Conservation (phyloP, 345 rosid species). For the Salix suchowensis region DNA sequence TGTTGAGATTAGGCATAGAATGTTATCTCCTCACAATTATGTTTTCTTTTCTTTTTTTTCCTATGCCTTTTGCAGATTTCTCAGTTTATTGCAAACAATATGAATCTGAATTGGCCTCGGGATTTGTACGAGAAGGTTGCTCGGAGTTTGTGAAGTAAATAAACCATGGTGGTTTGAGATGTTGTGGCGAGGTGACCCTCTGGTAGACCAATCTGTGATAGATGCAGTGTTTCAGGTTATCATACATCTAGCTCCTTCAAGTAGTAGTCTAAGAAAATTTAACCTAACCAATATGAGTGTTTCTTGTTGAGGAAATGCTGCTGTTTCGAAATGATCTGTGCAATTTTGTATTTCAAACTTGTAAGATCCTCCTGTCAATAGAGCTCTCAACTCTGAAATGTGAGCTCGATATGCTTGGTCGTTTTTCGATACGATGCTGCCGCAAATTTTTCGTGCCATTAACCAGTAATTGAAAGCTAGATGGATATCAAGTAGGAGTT, state of each 20-base stretch:
- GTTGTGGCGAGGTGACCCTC: not conserved
- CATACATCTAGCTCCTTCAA: not conserved
- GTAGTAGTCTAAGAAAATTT: not conserved
- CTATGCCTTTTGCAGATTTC: conserved; percentile 53
- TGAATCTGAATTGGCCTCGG: conserved; percentile 81
- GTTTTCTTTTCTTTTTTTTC: not conserved
- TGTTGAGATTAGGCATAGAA: not conserved
- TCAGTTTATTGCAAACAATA: conserved; percentile 78
- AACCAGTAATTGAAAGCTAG: no score
- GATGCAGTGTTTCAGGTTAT: not conserved
- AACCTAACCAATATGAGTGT: not conserved
- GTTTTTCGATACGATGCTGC: not conserved
- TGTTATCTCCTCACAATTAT: no score
- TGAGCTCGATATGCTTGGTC: not conserved
- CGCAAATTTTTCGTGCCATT: not conserved
- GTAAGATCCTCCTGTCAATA: not conserved
- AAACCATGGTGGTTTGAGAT: not conserved
- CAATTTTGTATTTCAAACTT: not conserved
- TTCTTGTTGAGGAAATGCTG: not conserved
- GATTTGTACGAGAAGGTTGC: conserved; percentile 81
- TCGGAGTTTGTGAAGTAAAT: conserved; percentile 55
- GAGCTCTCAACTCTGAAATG: not conserved
- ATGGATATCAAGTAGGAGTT: no score
- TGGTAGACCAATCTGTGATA: not conserved
- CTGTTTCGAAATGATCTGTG: not conserved